Conservation (phyloP, 2,329 filamentous ascomycete genomes). For the Talaromyces sp. region DNA sequence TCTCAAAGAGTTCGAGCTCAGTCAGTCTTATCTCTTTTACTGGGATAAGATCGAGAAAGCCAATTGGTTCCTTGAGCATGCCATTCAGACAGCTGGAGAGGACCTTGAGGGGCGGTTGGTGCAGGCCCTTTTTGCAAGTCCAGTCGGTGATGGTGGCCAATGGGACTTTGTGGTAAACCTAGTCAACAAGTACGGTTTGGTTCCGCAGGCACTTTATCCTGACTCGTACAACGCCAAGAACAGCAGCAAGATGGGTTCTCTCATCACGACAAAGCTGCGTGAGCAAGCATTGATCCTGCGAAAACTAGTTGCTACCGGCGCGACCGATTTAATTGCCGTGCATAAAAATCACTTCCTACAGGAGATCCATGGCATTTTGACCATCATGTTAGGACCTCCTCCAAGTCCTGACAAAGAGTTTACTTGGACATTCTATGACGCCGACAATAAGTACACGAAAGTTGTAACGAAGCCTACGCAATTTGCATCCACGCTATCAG, state of each 20-base stretch:
- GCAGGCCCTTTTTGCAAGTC: conserved; percentile 63
- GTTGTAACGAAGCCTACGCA: conserved; percentile 64
- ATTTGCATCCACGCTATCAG: conserved; percentile 68
- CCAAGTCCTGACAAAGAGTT: conserved; percentile 68
- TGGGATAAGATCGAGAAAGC: conserved; percentile 92
- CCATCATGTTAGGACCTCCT: conserved; percentile 75
- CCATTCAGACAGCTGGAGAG: conserved; percentile 69
- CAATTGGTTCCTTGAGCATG: conserved; percentile 83
- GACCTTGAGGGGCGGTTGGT: conserved; percentile 71
- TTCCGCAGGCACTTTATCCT: conserved; percentile 76
- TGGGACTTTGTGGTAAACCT: conserved; percentile 92
- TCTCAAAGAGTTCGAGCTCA: conserved; percentile 76
- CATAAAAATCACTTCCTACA: conserved; percentile 72
- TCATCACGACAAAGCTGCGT: conserved; percentile 81
- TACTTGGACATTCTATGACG: conserved; percentile 75
- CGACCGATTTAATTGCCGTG: conserved; percentile 41
- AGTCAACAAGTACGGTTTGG: conserved; percentile 82
- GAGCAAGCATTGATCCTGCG: conserved; percentile 75
- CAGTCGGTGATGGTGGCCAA: conserved; percentile 78
- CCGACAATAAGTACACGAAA: conserved; percentile 60
- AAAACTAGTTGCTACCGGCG: conserved; percentile 45
- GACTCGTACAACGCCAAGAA: conserved; percentile 76
- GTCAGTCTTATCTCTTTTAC: conserved; percentile 83
- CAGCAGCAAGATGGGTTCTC: conserved; percentile 64
- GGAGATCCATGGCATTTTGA: conserved; percentile 77